Percentiles rank a stretch among this genome's conserved stretches.
These are phyloP conservation scores for Citrus glauca DNA, from an alignment of 345 rosid species.

Conservation along the genomic window DNA sequence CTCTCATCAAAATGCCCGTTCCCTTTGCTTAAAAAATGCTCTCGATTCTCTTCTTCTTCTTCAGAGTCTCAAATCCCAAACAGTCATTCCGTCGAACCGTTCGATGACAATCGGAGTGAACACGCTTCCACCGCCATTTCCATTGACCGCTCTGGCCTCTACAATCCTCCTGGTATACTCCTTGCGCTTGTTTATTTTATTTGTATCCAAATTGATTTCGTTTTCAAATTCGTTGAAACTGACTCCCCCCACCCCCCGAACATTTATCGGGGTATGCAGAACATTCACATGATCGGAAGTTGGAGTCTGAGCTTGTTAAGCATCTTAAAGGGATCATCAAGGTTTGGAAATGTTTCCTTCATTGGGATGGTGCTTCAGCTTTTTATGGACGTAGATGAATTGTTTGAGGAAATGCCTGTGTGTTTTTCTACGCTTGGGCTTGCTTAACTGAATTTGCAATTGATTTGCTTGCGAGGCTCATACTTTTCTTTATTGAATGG, in stretches of 20 bases:
- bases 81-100: conserved; percentile 40
- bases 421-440: not conserved
- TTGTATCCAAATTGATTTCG: not conserved
- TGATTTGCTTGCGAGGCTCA: not conserved
- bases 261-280: conserved; percentile 27
- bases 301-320: conserved; percentile 79
- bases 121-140: conserved; percentile 47
- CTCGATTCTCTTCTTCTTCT: conserved; percentile 36
- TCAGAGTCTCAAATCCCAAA: conserved; percentile 30
- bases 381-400: not conserved
- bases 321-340: conserved; percentile 88
- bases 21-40: conserved; percentile 21
- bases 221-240: not conserved
- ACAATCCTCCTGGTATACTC: conserved; percentile 44
- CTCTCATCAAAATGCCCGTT: conserved; percentile 19
- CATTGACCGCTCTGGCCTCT: conserved; percentile 73
- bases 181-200: not conserved
- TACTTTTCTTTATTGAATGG: no score
- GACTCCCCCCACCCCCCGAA: not conserved
- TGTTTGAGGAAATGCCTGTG: conserved; percentile 13
- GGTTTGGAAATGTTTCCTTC: conserved; percentile 29
- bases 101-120: conserved; percentile 23
- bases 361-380: not conserved
- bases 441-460: not conserved
- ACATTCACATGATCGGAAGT: conserved; percentile 55